These are phyloP conservation scores for Cyberlindnera mrakii DNA, from an alignment of 805 yeast species.

Conservation along the genomic window DNA sequence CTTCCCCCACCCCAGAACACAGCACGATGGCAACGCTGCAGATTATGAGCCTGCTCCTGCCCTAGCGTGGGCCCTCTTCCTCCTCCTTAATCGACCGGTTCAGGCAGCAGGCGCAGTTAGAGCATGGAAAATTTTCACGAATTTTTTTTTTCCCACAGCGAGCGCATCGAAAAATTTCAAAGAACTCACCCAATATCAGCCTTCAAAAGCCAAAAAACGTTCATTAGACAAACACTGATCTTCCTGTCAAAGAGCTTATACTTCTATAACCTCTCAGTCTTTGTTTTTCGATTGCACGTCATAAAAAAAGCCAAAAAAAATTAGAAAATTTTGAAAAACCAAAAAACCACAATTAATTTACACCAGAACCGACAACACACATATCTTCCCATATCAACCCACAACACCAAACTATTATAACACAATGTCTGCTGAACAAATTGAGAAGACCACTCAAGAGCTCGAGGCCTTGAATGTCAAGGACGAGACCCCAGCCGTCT, in stretches of 20 bases:
- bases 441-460: conserved; percentile 39
- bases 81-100: background rate
- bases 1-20: too few species aligned
- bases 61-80: background rate
- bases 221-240: too few species aligned
- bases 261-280: conserved; percentile 1
- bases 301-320: conserved; percentile 19
- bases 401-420: conserved; percentile 20
- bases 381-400: conserved; percentile 1
- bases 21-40: too few species aligned
- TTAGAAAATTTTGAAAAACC: conserved; percentile 14
- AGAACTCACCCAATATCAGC: background rate
- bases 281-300: conserved; percentile 3
- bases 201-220: too few species aligned
- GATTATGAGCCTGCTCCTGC: background rate
- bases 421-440: conserved; percentile 33
- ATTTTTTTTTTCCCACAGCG: background rate
- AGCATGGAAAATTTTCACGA: background rate
- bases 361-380: background rate
- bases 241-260: conserved; percentile 3
- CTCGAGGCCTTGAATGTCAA: conserved; percentile 43
- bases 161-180: background rate
- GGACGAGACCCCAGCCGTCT: conserved; percentile 17
- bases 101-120: background rate
- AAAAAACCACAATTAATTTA: conserved; percentile 2